Conservation (phyloP, 2,329 filamentous ascomycete species). For the Hortaea sp. region DNA sequence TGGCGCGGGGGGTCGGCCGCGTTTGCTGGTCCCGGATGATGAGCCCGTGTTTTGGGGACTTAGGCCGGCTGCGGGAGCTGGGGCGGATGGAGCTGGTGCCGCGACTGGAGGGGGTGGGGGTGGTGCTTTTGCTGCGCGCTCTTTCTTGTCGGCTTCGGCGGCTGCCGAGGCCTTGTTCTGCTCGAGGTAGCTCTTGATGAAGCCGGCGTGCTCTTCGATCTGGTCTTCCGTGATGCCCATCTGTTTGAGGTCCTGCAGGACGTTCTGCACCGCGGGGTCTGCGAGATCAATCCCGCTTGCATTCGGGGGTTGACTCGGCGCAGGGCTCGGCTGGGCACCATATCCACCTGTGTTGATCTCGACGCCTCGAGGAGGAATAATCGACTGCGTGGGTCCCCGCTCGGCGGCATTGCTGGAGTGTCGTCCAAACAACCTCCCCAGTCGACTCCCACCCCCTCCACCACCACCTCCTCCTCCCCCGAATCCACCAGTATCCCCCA, state of each 20-base stretch:
- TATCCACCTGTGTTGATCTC: constrained; percentile 16
- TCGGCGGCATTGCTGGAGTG: constrained; percentile 15
- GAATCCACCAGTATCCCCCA: constrained; percentile 7
- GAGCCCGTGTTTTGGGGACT: constrained; percentile 55
- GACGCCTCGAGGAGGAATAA: constrained; percentile 38
- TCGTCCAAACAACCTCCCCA: constrained; percentile 17
- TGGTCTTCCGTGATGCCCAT: constrained; percentile 62
- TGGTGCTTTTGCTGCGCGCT: constrained; percentile 45
- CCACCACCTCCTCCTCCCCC: constrained; percentile 10
- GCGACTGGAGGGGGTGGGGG: constrained; percentile 52
- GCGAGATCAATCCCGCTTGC: constrained; percentile 42
- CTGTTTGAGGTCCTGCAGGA: constrained; percentile 50
- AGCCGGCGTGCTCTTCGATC: constrained; percentile 56
- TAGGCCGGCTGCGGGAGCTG: constrained; percentile 30
- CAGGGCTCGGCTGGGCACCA: constrained; percentile 27
- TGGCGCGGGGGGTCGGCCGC: constrained; percentile 52
- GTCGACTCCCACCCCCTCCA: constrained; percentile 9
- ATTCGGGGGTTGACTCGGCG: constrained; percentile 26
- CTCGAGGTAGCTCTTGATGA: constrained; percentile 58
- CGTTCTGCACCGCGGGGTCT: constrained; percentile 52
- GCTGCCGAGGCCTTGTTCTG: constrained; percentile 47
- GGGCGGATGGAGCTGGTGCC: constrained; percentile 4
- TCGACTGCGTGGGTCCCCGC: constrained; percentile 35
- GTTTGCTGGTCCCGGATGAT: constrained; percentile 41
- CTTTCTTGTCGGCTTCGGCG: constrained; percentile 34